Percentiles rank a stretch among this genome's conserved stretches.
Evolutionary conservation across 257 asterid species (phyloP).

Genomic region (Penstemon eatonii): DNA sequence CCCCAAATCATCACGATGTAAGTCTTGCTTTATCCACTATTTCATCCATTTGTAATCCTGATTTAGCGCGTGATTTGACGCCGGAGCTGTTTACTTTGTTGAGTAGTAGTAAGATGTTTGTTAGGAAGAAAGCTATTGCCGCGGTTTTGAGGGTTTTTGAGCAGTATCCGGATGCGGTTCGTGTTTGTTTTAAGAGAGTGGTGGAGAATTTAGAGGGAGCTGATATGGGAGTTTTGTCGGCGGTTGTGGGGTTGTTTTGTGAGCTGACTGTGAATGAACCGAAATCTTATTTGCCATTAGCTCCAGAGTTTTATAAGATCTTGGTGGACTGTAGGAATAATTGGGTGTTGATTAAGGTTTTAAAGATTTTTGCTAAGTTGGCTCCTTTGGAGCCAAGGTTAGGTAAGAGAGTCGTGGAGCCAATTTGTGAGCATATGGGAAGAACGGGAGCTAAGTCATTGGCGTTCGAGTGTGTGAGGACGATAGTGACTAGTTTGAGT

Average conservation of each 20-base stretch:
- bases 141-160: slow-evolving; percentile 65
- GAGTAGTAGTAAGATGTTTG: slow-evolving; percentile 46
- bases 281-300: slow-evolving; percentile 81
- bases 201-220: slow-evolving; percentile 74
- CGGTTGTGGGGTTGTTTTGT: slow-evolving; percentile 83
- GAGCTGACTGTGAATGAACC: slow-evolving; percentile 79
- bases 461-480: slow-evolving; percentile 83
- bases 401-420: slow-evolving; percentile 73
- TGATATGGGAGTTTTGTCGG: slow-evolving; percentile 69
- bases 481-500: slow-evolving; percentile 69
- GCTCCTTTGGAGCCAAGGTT: slow-evolving; percentile 87
- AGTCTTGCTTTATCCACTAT: slow-evolving; percentile 74
- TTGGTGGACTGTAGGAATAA: slow-evolving; percentile 81
- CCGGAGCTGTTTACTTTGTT: slow-evolving; percentile 72
- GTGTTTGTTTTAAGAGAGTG: slow-evolving; percentile 85
- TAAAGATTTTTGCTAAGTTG: slow-evolving; percentile 79
- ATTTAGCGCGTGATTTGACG: slow-evolving; percentile 83
- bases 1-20: slow-evolving; percentile 65
- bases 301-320: slow-evolving; percentile 84
- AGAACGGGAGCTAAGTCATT: slow-evolving; percentile 77
- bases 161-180: slow-evolving; percentile 79
- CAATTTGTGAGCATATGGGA: slow-evolving; percentile 82
- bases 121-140: slow-evolving; percentile 71
- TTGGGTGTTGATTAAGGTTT: slow-evolving; percentile 88
- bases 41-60: slow-evolving; percentile 63